Evolutionary conservation across 495 filamentous ascomycete species (phyloP).

Genomic region (Neurospora sp.): DNA sequence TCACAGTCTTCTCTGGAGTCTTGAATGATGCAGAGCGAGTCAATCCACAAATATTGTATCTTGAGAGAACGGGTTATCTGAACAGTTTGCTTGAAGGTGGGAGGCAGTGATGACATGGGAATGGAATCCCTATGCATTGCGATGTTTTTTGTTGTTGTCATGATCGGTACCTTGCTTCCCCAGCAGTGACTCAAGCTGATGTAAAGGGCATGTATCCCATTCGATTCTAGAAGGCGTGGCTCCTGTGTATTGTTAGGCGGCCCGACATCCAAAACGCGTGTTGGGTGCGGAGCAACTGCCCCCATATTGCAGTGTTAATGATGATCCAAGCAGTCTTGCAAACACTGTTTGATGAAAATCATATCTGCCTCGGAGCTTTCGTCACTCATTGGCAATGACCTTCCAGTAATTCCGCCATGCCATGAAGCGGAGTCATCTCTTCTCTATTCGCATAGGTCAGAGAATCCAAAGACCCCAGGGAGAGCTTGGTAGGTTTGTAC

Average conservation of each 20-base stretch:
- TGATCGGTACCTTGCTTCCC: not conserved
- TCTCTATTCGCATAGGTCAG: too few relatives aligned
- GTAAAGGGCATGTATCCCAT: not conserved
- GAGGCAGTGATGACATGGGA: not conserved
- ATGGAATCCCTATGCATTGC: not conserved
- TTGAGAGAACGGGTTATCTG: not conserved
- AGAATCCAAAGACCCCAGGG: too few relatives aligned
- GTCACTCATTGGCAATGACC: not conserved
- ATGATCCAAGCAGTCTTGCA: not conserved
- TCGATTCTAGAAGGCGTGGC: not conserved
- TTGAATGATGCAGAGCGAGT: conserved; percentile 12
- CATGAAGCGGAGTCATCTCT: not conserved
- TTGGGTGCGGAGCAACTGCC: not conserved
- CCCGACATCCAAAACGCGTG: not conserved
- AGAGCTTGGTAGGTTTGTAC: too few relatives aligned
- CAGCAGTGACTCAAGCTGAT: not conserved
- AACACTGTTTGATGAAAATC: not conserved
- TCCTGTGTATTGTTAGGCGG: not conserved
- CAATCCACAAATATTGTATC: conserved; percentile 27
- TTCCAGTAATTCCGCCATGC: not conserved
- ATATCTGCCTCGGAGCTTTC: not conserved
- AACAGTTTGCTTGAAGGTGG: not conserved
- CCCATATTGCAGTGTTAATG: not conserved
- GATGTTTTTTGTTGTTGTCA: not conserved
- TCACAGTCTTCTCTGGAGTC: conserved; percentile 19